These are phyloP conservation scores for Ulvella scutata DNA, from an alignment of 139 green algal genomes.

Conservation along the genomic window DNA sequence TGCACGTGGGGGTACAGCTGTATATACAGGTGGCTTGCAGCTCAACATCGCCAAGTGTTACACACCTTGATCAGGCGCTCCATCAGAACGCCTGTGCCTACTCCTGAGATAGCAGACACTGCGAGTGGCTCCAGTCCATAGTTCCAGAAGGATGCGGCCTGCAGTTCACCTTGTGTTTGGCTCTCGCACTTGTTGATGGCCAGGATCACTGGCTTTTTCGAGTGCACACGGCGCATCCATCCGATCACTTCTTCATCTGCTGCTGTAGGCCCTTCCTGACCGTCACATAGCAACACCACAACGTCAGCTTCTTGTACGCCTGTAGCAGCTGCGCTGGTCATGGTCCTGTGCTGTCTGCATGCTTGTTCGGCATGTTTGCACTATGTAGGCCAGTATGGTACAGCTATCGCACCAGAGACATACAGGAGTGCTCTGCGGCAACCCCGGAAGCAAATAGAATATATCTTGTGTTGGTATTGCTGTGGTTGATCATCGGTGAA, in stretches of 20 bases:
- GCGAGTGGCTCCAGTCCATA: slow-evolving; percentile 59
- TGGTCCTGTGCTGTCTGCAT: no score
- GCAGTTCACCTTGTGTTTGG: slow-evolving; percentile 38
- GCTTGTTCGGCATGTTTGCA: no score
- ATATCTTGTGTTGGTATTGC: no score
- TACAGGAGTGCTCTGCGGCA: no score
- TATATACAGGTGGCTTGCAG: no score
- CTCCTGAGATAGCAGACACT: slow-evolving; percentile 79
- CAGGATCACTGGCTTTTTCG: slow-evolving; percentile 63
- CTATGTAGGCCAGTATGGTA: no score
- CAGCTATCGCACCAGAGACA: no score
- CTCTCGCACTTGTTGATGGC: slow-evolving; percentile 98
- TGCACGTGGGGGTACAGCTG: no score
- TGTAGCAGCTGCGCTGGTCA: no score
- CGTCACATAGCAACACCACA: slow-evolving; percentile 81
- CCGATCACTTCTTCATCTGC: slow-evolving; percentile 72
- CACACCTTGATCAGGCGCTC: slow-evolving; percentile 35
- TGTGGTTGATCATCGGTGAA: no score
- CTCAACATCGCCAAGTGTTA: no score
- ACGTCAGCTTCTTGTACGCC: slow-evolving; percentile 74
- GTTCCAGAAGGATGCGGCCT: slow-evolving; percentile 83
- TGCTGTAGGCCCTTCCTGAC: slow-evolving; percentile 60
- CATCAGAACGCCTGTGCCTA: slow-evolving; percentile 82
- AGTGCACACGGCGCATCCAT: slow-evolving; percentile 73
- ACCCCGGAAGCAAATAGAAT: no score